phyloP scores from a whole-genome alignment of 2,329 filamentous ascomycete species.

The Karstenula rhodostoma region DNA sequence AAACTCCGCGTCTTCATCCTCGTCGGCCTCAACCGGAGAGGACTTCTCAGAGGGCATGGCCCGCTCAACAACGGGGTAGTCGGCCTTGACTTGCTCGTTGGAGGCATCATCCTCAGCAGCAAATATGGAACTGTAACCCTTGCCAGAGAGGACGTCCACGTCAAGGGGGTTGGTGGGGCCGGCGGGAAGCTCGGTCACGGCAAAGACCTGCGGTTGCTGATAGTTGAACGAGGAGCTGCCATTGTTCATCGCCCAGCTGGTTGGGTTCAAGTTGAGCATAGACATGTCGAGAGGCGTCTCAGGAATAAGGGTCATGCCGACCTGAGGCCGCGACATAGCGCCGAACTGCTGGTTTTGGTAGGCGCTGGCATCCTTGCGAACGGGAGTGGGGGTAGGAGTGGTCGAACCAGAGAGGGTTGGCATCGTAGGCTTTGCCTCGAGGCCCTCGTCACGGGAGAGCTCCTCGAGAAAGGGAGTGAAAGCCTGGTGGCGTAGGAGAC shows the following conservation, averaged over 20 bases:
- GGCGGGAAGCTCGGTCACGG: slow-evolving; percentile 74
- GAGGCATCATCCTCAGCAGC: slow-evolving; percentile 46
- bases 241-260: slow-evolving; percentile 62
- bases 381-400: slow-evolving; percentile 53
- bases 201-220: slow-evolving; percentile 73
- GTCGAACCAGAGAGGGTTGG: slow-evolving; percentile 37
- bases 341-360: slow-evolving; percentile 63
- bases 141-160: slow-evolving; percentile 72
- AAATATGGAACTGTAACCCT: slow-evolving; percentile 57
- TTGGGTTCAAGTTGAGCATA: slow-evolving; percentile 67
- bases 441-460: slow-evolving; percentile 49
- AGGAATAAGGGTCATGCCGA: slow-evolving; percentile 83
- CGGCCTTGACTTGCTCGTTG: slow-evolving; percentile 58
- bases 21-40: slow-evolving; percentile 28
- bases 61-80: slow-evolving; percentile 58
- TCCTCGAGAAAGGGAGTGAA: slow-evolving; percentile 58
- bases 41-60: slow-evolving; percentile 34
- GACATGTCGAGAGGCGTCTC: slow-evolving; percentile 80
- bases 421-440: slow-evolving; percentile 43
- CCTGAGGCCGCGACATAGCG: slow-evolving; percentile 57
- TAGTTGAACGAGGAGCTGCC: slow-evolving; percentile 49
- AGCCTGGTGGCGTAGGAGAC: slow-evolving; percentile 66
- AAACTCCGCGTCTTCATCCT: slow-evolving; percentile 68
- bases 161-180: slow-evolving; percentile 68
- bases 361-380: slow-evolving; percentile 70